A percentile compares a stretch with the other conserved stretches of the same genome.
Conservation (phyloP, 768 basidiomycete genomes). For the Xerocomellus amylosporus region DNA sequence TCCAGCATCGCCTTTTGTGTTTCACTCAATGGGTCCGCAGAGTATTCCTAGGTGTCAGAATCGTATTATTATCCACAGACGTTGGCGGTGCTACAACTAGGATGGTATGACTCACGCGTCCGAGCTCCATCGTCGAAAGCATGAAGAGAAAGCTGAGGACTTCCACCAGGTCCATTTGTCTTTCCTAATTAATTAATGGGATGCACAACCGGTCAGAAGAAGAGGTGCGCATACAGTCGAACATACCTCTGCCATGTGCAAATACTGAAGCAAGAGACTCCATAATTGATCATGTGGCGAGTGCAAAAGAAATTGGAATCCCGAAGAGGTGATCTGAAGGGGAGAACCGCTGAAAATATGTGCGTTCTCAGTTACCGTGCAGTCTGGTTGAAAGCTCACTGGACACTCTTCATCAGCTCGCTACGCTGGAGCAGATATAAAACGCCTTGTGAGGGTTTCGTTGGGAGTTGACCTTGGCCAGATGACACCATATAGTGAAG, state of each 20-base stretch:
- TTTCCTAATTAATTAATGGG: constrained; percentile 62
- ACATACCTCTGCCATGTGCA: constrained; percentile 78
- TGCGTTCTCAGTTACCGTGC: not conserved
- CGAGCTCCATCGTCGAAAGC: constrained; percentile 95
- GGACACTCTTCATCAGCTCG: constrained; percentile 75
- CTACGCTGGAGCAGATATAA: constrained; percentile 79
- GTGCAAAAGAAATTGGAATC: constrained; percentile 95
- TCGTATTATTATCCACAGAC: not conserved
- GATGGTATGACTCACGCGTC: constrained; percentile 53
- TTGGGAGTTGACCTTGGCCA: constrained; percentile 69
- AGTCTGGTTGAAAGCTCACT: constrained; percentile 43
- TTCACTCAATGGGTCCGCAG: constrained; percentile 71
- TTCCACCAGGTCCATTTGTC: constrained; percentile 90
- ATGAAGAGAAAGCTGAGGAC: constrained; percentile 94
- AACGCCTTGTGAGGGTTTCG: constrained; percentile 79
- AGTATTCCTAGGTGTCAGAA: constrained; percentile 70
- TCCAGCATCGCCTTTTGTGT: constrained; percentile 85
- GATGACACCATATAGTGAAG: constrained; percentile 98
- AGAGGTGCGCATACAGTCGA: not conserved
- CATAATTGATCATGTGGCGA: constrained; percentile 93
- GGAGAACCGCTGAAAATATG: constrained; percentile 44
- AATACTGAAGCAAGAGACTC: constrained; percentile 89
- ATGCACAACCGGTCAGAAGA: constrained; percentile 13
- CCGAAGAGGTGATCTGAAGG: constrained; percentile 85
- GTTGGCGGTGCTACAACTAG: not conserved